A percentile compares a stretch with the other conserved stretches of the same genome.
Evolutionary conservation across 192 early-diverging fungal species (phyloP).

Genomic region (Podila epicladia): DNA sequence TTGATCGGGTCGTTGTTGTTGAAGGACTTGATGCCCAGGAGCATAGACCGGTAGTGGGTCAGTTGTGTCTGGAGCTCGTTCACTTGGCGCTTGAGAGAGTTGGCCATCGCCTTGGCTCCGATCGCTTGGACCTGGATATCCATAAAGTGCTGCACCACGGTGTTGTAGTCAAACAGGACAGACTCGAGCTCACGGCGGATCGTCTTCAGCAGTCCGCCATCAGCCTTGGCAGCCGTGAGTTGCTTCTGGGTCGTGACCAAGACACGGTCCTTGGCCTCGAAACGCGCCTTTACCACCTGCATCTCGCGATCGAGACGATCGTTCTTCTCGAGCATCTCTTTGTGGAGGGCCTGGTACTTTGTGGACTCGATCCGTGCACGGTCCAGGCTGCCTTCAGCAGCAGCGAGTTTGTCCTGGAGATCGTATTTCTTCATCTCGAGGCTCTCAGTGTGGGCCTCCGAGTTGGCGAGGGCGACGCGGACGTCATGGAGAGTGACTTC

Average conservation of each 20-base stretch:
- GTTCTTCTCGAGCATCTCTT: conserved; percentile 50
- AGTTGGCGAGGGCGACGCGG: conserved; percentile 44
- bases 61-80: conserved; percentile 40
- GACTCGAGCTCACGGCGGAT: conserved; percentile 49
- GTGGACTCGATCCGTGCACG: conserved; percentile 43
- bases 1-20: conserved; percentile 54
- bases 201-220: conserved; percentile 42
- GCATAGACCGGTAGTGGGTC: conserved; percentile 44
- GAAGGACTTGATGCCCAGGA: conserved; percentile 52
- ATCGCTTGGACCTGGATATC: conserved; percentile 49
- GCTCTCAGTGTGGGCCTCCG: conserved; percentile 46
- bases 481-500: conserved; percentile 50
- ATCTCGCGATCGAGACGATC: conserved; percentile 39
- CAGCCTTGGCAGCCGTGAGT: conserved; percentile 38
- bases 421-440: conserved; percentile 52
- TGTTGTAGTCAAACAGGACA: conserved; percentile 50
- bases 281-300: conserved; percentile 41
- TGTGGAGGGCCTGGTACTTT: conserved; percentile 48
- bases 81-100: conserved; percentile 36
- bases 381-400: conserved; percentile 36
- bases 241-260: conserved; percentile 48
- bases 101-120: conserved; percentile 48
- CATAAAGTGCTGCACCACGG: conserved; percentile 50
- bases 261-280: conserved; percentile 51
- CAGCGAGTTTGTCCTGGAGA: conserved; percentile 46